Percentiles rank a stretch among this genome's conserved stretches.
Evolutionary conservation across 495 filamentous ascomycete species (phyloP).

Genomic region (Aspergillus homomorphus): DNA sequence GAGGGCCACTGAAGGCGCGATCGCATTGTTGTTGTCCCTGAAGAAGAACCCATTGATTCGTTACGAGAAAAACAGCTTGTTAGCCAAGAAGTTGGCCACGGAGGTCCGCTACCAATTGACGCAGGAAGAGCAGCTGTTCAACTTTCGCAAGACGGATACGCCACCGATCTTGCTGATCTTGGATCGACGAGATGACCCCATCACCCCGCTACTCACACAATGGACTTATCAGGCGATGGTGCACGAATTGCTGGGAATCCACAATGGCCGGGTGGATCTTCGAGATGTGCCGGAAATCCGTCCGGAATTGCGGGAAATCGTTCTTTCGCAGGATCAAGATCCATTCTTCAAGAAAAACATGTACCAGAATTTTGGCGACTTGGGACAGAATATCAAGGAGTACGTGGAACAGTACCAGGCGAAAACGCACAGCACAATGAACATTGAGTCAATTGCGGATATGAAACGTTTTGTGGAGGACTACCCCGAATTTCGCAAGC

Average conservation of each 20-base stretch:
- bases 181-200: slow-evolving; percentile 90
- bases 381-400: slow-evolving; percentile 96
- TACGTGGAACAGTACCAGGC: slow-evolving; percentile 97
- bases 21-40: slow-evolving; percentile 75
- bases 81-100: slow-evolving; percentile 88
- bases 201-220: slow-evolving; percentile 92
- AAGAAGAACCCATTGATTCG: slow-evolving; percentile 96
- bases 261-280: slow-evolving; percentile 87
- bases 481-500: slow-evolving; percentile 93
- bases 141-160: slow-evolving; percentile 93
- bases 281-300: slow-evolving; percentile 83
- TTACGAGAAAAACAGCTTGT: slow-evolving; percentile 86
- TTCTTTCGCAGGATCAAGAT: slow-evolving; percentile 94
- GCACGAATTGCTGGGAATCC: slow-evolving; percentile 88
- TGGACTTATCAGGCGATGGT: slow-evolving; percentile 99
- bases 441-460: slow-evolving; percentile 93
- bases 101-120: slow-evolving; percentile 90
- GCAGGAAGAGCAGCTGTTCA: slow-evolving; percentile 95
- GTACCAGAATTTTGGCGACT: slow-evolving; percentile 97
- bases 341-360: slow-evolving; percentile 99
- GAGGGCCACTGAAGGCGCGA: slow-evolving; percentile 78
- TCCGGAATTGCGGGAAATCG: slow-evolving; percentile 91
- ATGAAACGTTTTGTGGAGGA: slow-evolving; percentile 99
- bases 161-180: slow-evolving; percentile 88
- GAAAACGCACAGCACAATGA: slow-evolving; percentile 86